Evolutionary conservation across 2,329 filamentous ascomycete species (phyloP), one percentile per base, ranked within the genome.

Genomic region (Xylaria sp.): DNA sequence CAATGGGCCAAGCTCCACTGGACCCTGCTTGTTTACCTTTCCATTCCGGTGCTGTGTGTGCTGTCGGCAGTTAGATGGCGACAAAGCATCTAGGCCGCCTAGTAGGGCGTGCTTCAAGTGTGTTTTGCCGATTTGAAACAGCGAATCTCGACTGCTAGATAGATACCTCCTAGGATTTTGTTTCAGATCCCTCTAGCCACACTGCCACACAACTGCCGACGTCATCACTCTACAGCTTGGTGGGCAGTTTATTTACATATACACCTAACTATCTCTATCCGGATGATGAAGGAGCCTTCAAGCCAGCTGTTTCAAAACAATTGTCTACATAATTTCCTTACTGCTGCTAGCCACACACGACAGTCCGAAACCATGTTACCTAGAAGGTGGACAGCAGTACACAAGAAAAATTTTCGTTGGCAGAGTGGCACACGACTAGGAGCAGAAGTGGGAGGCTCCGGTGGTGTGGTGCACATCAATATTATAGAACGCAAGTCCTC

Each of bases 111-210:
- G 47, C 25, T 52, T 47, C 33, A 33, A 25, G 19, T 35, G 21
- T 47, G 17, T 25, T 58, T 23, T 57, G 43, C 47, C 43, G 54
- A 52, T 58, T 51, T 62, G n/a, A 62, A 44, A 62, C 60, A 59
- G 25, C 31, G n/a, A 55, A 58, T 62, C 60, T 54, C 35, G 46
- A n/a, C 49, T n/a, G n/a, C n/a, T n/a, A n/a, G n/a, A n/a, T n/a
- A n/a, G n/a, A n/a, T n/a, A n/a, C n/a, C n/a, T n/a, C n/a, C n/a
- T 46, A 23, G 52, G 55, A 41, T 41, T 15, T 41, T 35, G 60
- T 62, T 59, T 62, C 60, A 62, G 55, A 62, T 52, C 35, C 19
- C 10, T 43, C 46, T 17, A 40, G 37, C 49, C 9, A 33, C 21
- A 38, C n/a, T 44, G 37, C 38, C 29, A 31, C 49, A 5, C 27